phyloP scores from a whole-genome alignment of 768 basidiomycete genomes.

The Clavulina sp. region DNA sequence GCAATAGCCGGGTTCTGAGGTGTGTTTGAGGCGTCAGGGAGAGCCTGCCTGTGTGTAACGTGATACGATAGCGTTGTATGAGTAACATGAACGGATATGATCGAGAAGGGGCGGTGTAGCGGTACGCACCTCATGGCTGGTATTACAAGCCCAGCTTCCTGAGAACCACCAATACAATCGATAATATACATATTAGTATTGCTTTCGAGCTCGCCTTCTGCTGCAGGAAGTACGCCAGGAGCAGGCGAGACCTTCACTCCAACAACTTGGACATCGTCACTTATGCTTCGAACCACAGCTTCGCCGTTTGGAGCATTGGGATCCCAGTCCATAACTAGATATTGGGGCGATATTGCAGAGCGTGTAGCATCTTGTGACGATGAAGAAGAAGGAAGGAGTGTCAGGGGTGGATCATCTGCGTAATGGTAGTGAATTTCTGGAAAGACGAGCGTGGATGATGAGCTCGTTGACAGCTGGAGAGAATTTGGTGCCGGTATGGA shows the following conservation, averaged over 20 bases:
- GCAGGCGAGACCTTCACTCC: constrained; percentile 53
- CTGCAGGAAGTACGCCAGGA: constrained; percentile 32
- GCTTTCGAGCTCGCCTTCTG: constrained; percentile 3
- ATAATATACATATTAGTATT: constrained; percentile 63
- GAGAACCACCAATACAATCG: no score
- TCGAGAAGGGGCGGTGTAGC: no score
- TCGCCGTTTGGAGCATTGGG: constrained; percentile 23
- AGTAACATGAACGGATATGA: no score
- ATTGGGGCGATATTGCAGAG: constrained; percentile 59
- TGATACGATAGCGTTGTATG: no score
- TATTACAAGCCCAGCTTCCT: no score
- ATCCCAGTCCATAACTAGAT: constrained; percentile 56
- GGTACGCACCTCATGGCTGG: no score
- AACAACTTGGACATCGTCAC: constrained; percentile 30
- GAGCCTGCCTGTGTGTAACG: no score
- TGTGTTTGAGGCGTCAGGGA: no score
- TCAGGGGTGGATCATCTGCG: constrained; percentile 55
- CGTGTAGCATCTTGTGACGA: constrained; percentile 13
- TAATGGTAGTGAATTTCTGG: constrained; percentile 65
- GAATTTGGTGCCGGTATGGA: not conserved
- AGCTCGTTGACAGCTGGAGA: constrained; percentile 16
- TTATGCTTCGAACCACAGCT: constrained; percentile 27
- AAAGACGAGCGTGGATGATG: constrained; percentile 11
- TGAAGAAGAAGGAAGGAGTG: constrained; percentile 35
- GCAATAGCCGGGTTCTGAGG: not conserved